These are phyloP conservation scores for Nepenthes gracilis DNA, from an alignment of 148 eudicot species.

Conservation along the genomic window DNA sequence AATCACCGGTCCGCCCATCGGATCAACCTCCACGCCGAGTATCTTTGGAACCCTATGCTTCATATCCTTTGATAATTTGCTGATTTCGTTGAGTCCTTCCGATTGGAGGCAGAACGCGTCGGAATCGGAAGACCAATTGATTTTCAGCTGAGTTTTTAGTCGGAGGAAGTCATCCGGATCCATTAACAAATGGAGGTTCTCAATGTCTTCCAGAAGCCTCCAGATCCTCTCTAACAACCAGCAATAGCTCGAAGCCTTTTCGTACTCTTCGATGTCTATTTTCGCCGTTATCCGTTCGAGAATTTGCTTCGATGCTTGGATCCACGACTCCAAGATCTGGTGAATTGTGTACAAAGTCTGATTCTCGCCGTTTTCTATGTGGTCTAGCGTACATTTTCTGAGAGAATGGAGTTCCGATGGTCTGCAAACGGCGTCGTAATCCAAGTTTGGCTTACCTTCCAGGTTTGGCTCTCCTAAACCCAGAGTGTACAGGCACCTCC, in stretches of 20 bases:
- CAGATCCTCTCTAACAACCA: constrained; percentile 52
- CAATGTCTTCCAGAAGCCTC: constrained; percentile 42
- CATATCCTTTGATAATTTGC: constrained; percentile 45
- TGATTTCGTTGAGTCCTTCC: constrained; percentile 30
- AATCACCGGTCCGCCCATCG: constrained; percentile 64
- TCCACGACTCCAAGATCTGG: constrained; percentile 71
- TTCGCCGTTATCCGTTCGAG: constrained; percentile 21
- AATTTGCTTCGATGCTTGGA: constrained; percentile 20
- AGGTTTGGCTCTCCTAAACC: constrained; percentile 78
- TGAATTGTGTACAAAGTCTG: constrained; percentile 35
- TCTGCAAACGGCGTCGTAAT: constrained; percentile 58
- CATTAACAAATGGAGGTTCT: constrained; percentile 46
- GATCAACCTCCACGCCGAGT: constrained; percentile 63
- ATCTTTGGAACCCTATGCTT: constrained; percentile 52
- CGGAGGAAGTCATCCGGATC: constrained; percentile 62
- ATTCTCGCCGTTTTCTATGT: constrained; percentile 30
- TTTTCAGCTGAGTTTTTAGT: constrained; percentile 35
- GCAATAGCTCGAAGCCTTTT: constrained; percentile 35
- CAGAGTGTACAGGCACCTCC: constrained; percentile 39
- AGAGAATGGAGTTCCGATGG: constrained; percentile 47
- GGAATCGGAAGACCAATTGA: constrained; percentile 30
- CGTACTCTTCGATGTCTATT: constrained; percentile 16
- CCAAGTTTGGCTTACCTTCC: constrained; percentile 49
- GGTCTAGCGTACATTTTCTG: constrained; percentile 25
- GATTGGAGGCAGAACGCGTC: constrained; percentile 69